Conservation (phyloP, 345 rosid genomes). For the Acer yangbiense region DNA sequence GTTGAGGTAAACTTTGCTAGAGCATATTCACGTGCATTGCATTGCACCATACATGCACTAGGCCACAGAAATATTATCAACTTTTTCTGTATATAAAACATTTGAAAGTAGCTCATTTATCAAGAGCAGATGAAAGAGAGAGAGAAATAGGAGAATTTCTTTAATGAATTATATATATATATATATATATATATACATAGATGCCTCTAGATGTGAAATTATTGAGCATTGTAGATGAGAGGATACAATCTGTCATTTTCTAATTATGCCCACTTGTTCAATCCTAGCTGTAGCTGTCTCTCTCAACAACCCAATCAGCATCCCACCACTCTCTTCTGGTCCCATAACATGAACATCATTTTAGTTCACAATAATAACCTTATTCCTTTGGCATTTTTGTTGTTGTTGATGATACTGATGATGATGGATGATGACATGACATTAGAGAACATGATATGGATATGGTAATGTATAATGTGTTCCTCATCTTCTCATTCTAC, state of each 20-base stretch:
- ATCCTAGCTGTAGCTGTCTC: slow-evolving; percentile 44
- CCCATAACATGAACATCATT: slow-evolving; percentile 31
- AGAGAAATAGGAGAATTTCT: slow-evolving; percentile 8
- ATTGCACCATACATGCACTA: too few species aligned
- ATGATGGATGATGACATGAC: not conserved
- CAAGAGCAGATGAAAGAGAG: slow-evolving; percentile 41
- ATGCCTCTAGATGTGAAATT: slow-evolving; percentile 36
- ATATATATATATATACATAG: slow-evolving; percentile 7
- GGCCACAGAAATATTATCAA: too few species aligned
- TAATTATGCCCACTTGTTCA: slow-evolving; percentile 51
- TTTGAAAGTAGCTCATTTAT: slow-evolving; percentile 35
- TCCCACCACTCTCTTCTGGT: slow-evolving; percentile 25
- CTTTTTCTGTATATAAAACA: too few species aligned
- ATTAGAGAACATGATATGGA: not conserved
- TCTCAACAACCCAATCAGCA: slow-evolving; percentile 19
- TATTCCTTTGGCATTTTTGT: slow-evolving; percentile 5
- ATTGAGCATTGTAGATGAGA: slow-evolving; percentile 33
- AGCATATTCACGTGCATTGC: too few species aligned
- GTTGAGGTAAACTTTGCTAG: not conserved
- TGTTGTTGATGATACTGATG: not conserved
- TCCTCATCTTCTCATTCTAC: slow-evolving; percentile 34
- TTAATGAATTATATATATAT: not conserved
- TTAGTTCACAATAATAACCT: slow-evolving; percentile 11
- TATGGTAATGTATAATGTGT: not conserved
- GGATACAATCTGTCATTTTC: slow-evolving; percentile 52